Conservation (phyloP, 2,329 filamentous ascomycete species). For the Atkinsonella hypoxylon region DNA sequence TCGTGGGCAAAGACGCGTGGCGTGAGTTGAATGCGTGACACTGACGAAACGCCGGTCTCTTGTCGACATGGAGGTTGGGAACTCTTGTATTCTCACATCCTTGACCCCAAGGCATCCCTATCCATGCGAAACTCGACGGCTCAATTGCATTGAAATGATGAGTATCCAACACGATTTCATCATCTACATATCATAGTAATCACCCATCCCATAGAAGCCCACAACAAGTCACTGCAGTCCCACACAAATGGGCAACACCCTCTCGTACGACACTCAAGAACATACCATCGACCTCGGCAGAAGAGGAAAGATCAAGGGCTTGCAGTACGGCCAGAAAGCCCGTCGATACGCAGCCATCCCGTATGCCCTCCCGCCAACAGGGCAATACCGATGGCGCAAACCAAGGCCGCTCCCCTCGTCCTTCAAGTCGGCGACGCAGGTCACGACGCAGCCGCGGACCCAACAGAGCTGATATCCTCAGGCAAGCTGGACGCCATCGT, state of each 20-base stretch:
- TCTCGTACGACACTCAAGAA: conserved; percentile 14
- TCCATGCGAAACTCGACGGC: too few species aligned
- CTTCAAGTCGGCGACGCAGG: conserved; percentile 30
- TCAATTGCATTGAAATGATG: too few species aligned
- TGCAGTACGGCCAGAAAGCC: conserved; percentile 23
- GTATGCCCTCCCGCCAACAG: conserved; percentile 27
- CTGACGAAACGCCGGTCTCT: too few species aligned
- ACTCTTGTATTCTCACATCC: too few species aligned
- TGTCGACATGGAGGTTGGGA: too few species aligned
- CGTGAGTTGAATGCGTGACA: too few species aligned
- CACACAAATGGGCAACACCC: conserved; percentile 15
- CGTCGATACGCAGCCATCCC: conserved; percentile 24
- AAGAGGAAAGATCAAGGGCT: conserved; percentile 19
- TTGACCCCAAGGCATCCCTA: too few species aligned
- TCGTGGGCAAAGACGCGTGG: too few species aligned
- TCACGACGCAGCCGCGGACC: conserved; percentile 29
- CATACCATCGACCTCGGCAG: conserved; percentile 13
- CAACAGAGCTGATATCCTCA: conserved; percentile 28
- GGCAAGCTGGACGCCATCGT: conserved; percentile 26
- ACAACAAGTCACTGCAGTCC: neutral
- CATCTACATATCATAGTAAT: neutral
- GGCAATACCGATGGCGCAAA: conserved; percentile 25
- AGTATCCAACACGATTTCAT: neutral
- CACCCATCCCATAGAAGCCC: too few species aligned
- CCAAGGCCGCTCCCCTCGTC: conserved; percentile 19